A percentile compares a stretch with the other conserved stretches of the same genome.
These are phyloP conservation scores for Verticillium zaregamsianum DNA, from an alignment of 2,329 filamentous ascomycete genomes.

Conservation along the genomic window DNA sequence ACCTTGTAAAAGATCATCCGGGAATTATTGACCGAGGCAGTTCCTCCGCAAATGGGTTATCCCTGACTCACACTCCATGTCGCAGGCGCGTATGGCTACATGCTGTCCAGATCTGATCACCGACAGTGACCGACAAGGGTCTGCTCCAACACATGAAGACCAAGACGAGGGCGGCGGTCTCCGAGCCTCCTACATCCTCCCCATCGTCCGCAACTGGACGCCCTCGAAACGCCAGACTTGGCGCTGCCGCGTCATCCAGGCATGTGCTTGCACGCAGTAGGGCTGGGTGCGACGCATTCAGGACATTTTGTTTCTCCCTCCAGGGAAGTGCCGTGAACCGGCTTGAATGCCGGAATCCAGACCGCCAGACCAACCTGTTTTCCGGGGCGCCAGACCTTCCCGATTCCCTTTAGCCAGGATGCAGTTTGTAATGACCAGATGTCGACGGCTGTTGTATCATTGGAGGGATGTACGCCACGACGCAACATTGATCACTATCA, in stretches of 20 bases:
- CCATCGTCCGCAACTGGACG: neutral
- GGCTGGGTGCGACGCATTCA: neutral
- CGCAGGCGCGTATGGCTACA: neutral
- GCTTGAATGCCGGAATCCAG: neutral
- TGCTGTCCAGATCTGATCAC: neutral
- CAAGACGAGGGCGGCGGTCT: neutral
- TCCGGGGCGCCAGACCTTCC: neutral
- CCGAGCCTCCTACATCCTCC: neutral
- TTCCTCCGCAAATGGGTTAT: neutral
- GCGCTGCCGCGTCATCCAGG: neutral
- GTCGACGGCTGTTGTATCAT: neutral
- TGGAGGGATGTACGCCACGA: neutral
- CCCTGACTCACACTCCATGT: neutral
- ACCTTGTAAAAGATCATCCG: neutral
- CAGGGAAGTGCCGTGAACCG: neutral
- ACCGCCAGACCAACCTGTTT: neutral
- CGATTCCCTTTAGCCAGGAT: neutral
- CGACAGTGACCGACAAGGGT: neutral
- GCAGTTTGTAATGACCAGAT: neutral
- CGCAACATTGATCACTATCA: neutral
- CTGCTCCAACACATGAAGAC: neutral
- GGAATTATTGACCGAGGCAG: neutral
- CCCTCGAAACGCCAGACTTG: neutral
- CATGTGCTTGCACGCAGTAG: neutral
- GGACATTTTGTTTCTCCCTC: neutral